Conservation (phyloP, 208 protist species). For the Porcisia hertigi region DNA sequence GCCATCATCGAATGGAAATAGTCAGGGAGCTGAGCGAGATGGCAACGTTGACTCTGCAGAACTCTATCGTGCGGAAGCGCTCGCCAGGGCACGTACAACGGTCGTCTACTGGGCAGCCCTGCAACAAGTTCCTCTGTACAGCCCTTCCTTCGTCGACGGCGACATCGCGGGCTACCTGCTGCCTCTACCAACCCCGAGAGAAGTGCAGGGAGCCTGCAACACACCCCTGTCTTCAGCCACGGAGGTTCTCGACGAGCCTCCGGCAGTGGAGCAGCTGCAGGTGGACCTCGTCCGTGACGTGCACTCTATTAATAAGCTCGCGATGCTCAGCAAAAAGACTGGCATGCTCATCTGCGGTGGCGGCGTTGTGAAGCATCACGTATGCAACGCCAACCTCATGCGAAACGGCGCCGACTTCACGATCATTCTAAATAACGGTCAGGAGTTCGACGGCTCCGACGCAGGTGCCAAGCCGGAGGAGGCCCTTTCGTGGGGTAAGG, state of each 20-base stretch:
- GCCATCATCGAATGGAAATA: not conserved
- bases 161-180: conserved; percentile 74
- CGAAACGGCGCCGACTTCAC: conserved; percentile 99
- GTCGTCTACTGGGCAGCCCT: conserved; percentile 81
- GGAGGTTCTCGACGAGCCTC: not conserved
- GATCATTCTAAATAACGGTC: conserved; percentile 97
- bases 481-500: conserved; percentile 99
- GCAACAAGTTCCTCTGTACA: conserved; percentile 82
- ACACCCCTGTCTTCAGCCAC: not conserved
- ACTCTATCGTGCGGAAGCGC: conserved; percentile 26
- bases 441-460: conserved; percentile 99
- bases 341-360: conserved; percentile 99
- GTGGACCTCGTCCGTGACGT: conserved; percentile 96
- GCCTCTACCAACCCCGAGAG: not conserved
- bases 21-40: not conserved
- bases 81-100: conserved; percentile 50
- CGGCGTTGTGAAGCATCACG: conserved; percentile 99
- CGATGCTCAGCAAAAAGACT: conserved; percentile 93
- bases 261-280: conserved; percentile 19
- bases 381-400: conserved; percentile 99
- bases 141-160: conserved; percentile 79
- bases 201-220: not conserved
- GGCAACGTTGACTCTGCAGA: not conserved
- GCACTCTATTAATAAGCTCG: conserved; percentile 94
- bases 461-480: conserved; percentile 98